A percentile compares a stretch with the other conserved stretches of the same genome.
phyloP scores from a whole-genome alignment of 108 stramenopile species.

The Nitzschia putrida region DNA sequence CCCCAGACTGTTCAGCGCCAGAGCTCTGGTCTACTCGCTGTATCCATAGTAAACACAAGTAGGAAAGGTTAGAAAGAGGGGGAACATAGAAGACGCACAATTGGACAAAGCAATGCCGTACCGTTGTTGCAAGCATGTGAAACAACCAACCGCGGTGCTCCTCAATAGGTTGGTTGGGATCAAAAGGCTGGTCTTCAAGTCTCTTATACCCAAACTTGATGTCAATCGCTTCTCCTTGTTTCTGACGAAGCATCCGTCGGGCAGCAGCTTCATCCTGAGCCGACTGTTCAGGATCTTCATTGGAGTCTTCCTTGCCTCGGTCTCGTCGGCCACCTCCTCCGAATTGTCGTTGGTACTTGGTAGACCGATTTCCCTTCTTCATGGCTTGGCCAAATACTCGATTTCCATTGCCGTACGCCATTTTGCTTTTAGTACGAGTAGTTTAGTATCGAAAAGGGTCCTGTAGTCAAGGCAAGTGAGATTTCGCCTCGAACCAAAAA shows the following conservation, averaged over 20 bases:
- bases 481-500: too few species aligned
- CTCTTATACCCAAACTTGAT: constrained; percentile 63
- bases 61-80: constrained; percentile 1
- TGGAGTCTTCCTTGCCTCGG: constrained; percentile 7
- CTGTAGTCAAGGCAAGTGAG: too few species aligned
- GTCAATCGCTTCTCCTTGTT: constrained; percentile 59
- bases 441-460: too few species aligned
- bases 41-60: not conserved
- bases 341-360: constrained; percentile 70
- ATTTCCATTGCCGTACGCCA: constrained; percentile 27
- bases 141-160: constrained; percentile 86
- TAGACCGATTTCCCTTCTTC: constrained; percentile 18
- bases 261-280: constrained; percentile 37
- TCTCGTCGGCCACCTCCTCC: constrained; percentile 23
- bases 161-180: constrained; percentile 6
- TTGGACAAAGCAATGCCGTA: constrained; percentile 32
- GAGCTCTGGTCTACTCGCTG: constrained; percentile 36
- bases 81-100: not conserved
- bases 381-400: constrained; percentile 51
- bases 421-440: not conserved
- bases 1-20: constrained; percentile 64
- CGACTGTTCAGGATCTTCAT: constrained; percentile 15
- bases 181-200: constrained; percentile 36
- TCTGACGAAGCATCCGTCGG: constrained; percentile 40
- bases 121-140: constrained; percentile 89